Evolutionary conservation across 1,284 basidiomycete species (phyloP).

Genomic region (Trametes pubescens): DNA sequence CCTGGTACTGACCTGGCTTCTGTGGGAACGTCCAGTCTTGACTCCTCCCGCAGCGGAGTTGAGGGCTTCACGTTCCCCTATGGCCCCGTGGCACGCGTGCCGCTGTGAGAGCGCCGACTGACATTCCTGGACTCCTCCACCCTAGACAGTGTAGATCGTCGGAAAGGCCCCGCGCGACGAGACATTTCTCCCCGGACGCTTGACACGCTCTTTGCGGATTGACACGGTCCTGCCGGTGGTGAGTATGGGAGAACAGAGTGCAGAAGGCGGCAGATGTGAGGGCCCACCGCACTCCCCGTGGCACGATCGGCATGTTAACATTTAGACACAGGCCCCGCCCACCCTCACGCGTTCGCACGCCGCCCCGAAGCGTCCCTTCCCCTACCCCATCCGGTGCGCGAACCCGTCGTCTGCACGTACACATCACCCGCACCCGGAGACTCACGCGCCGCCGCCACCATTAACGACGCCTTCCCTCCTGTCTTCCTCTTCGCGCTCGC

Average conservation of each 20-base stretch:
- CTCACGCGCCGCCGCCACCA: constrained; percentile 3
- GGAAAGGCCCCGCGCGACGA: constrained; percentile 10
- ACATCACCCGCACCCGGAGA: not conserved
- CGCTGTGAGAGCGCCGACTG: constrained; percentile 21
- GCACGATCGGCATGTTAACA: constrained; percentile 25
- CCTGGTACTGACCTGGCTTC: constrained; percentile 11
- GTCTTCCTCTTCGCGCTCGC: not conserved
- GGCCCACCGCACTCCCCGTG: not conserved
- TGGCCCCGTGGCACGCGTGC: not conserved
- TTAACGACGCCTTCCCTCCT: not conserved
- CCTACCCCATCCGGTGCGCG: constrained; percentile 1
- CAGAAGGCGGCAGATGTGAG: not conserved
- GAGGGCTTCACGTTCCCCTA: constrained; percentile 3
- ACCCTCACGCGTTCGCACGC: constrained; percentile 23
- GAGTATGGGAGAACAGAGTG: constrained; percentile 16
- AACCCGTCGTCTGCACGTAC: not conserved
- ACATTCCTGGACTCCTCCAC: constrained; percentile 24
- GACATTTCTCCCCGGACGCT: not conserved
- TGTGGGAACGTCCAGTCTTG: constrained; percentile 16
- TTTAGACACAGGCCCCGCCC: constrained; percentile 31
- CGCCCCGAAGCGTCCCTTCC: constrained; percentile 2
- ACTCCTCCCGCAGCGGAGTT: constrained; percentile 7
- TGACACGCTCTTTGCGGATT: constrained; percentile 12
- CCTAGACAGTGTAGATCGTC: constrained; percentile 25
- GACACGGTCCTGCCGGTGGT: not conserved